These are phyloP conservation scores for Jamesozyma rosinii DNA, from an alignment of 805 yeast species.

Conservation along the genomic window DNA sequence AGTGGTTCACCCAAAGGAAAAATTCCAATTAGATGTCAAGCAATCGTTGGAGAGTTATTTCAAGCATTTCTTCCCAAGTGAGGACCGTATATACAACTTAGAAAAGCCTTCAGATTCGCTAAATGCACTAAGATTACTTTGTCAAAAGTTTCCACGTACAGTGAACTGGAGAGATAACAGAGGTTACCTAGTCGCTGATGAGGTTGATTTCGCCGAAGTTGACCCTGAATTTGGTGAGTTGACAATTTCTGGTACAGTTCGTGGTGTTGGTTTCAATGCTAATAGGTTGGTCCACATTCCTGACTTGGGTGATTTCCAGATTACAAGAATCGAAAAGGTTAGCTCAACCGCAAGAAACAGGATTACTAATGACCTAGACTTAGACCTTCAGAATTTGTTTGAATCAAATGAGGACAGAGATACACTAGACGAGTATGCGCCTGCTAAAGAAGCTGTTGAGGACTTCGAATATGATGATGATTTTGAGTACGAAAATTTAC, in stretches of 20 bases:
- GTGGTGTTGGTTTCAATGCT: slow-evolving; percentile 78
- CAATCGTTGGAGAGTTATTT: slow-evolving; percentile 58
- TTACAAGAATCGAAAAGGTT: slow-evolving; percentile 54
- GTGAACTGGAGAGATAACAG: slow-evolving; percentile 90
- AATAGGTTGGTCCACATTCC: slow-evolving; percentile 78
- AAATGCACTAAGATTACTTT: slow-evolving; percentile 62
- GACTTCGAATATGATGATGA: slow-evolving; percentile 32
- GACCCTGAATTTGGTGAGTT: slow-evolving; percentile 32
- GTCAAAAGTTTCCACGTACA: slow-evolving; percentile 80
- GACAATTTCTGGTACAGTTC: slow-evolving; percentile 68
- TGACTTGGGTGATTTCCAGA: slow-evolving; percentile 80
- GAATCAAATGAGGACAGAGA: slow-evolving; percentile 41
- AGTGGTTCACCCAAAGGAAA: slow-evolving; percentile 57
- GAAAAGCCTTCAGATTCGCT: slow-evolving; percentile 61
- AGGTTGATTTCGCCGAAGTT: slow-evolving; percentile 31
- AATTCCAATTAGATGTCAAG: slow-evolving; percentile 62
- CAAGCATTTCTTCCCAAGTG: slow-evolving; percentile 69
- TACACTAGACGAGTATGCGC: slow-evolving; percentile 49
- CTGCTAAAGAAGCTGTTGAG: slow-evolving; percentile 44
- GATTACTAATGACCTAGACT: slow-evolving; percentile 17
- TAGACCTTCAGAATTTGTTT: slow-evolving; percentile 19
- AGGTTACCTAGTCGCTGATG: slow-evolving; percentile 76
- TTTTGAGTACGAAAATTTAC: slow-evolving; percentile 25
- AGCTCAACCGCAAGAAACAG: slow-evolving; percentile 24
- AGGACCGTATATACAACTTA: slow-evolving; percentile 65